A percentile compares a stretch with the other conserved stretches of the same genome.
These are phyloP conservation scores for Berberis vulgaris DNA, from an alignment of 164 flowering plant genomes.

Conservation along the genomic window DNA sequence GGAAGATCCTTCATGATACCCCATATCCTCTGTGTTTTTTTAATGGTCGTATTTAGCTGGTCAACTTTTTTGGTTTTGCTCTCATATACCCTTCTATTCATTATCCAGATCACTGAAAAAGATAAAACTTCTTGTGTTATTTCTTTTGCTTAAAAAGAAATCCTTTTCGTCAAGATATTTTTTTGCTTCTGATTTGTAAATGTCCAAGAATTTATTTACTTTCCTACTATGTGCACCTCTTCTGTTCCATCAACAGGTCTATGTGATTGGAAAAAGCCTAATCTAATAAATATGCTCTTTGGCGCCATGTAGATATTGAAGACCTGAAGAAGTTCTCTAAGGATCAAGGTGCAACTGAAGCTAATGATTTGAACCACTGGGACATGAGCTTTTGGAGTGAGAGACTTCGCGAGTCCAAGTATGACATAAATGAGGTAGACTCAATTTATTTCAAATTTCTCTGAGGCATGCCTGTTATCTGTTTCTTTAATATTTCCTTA, in stretches of 20 bases:
- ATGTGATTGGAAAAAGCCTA: not conserved
- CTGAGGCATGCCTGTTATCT: not conserved
- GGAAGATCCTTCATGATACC: no score
- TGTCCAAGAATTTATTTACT: no score
- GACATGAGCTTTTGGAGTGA: slow-evolving; percentile 92
- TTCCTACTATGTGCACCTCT: no score
- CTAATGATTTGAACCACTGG: slow-evolving; percentile 75
- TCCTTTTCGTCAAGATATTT: no score
- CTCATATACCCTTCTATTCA: no score
- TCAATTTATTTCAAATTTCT: slow-evolving; percentile 6
- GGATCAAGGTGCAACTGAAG: slow-evolving; percentile 73
- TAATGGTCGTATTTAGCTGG: no score
- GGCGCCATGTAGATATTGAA: slow-evolving; percentile 57
- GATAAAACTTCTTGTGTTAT: no score
- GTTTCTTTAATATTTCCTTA: not conserved
- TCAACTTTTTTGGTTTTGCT: no score
- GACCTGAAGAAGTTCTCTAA: slow-evolving; percentile 66
- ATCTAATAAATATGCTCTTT: not conserved
- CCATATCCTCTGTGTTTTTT: no score
- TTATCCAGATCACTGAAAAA: no score
- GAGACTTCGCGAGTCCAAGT: slow-evolving; percentile 94
- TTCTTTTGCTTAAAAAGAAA: no score
- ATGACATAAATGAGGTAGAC: slow-evolving; percentile 84
- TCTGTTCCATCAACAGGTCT: not conserved
- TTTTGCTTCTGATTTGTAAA: no score